Base-by-base conservation (phyloP, 768 basidiomycete genomes). In the Hypsizygus marmoreus region DNA sequence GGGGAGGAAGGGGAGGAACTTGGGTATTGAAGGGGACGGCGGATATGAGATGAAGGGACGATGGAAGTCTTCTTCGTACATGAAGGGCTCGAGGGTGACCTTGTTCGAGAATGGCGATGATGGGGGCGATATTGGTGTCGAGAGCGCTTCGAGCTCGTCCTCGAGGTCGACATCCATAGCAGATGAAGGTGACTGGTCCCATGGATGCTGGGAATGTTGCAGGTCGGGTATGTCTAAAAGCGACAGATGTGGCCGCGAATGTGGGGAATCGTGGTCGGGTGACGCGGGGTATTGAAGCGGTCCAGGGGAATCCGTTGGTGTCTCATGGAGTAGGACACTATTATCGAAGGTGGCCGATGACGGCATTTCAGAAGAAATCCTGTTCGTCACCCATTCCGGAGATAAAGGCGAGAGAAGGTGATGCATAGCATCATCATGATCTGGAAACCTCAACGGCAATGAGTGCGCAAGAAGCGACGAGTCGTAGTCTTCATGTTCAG, bases 51-150 rank as follows among this genome's bases (percentile, higher is more conserved):
- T 17, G 31, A 19, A 17, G 30, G 42, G 42, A 17, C 13, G 19
- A 17, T 29, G 24, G 22, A 31, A 40, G 10, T 45, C 36, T 11
- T 40, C 23, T 10, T 19, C 45, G 20, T 35, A 56, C 33, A 45
- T 36, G 9, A 39, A 16, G 22, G 23, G 9, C 9, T 33, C 43
- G 26, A 53, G 31, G 19, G 28, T 24, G 12, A 43, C 41, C 14
- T 46, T 43, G 10, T 33, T 28, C 10, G 29, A 7, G n/a, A 59
- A 42, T 2, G 55, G 53, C 7, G 49, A 50, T 2, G 32, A 28
- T 17, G 50, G 44, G 6, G 51, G 46, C 1, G 55, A 55, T 49
- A 55, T 59, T 2, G 62, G 62, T 49, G 47, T 54, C 20, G 40
- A 63, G 53, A 32, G 58, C 54, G 33, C 56, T 23, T 48, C 44